Conservation (phyloP, 2,329 filamentous ascomycete species). For the Penicillium sp. region DNA sequence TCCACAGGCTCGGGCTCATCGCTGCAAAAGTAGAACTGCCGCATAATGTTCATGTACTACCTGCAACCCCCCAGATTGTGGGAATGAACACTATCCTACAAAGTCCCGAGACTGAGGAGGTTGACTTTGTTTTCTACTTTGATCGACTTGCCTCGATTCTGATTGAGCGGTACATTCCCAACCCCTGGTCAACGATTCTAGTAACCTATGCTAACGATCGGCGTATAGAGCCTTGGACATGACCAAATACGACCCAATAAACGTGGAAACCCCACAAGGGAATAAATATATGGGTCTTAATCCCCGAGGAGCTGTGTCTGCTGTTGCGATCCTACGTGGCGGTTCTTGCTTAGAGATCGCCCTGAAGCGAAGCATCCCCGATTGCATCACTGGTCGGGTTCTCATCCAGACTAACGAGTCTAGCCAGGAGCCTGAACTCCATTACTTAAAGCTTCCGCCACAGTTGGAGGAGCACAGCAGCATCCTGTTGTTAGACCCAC, state of each 20-base stretch:
- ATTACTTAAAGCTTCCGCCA: constrained; percentile 78
- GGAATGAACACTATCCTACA: constrained; percentile 92
- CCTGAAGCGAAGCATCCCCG: constrained; percentile 84
- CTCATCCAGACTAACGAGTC: constrained; percentile 86
- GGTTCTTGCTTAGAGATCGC: constrained; percentile 87
- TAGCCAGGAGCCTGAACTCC: constrained; percentile 88
- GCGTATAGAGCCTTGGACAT: constrained; percentile 69
- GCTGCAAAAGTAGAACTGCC: constrained; percentile 73
- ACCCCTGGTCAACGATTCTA: neutral
- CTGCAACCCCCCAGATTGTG: constrained; percentile 75
- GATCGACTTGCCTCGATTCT: constrained; percentile 83
- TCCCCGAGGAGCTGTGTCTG: constrained; percentile 73
- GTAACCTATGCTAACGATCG: neutral
- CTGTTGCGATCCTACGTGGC: constrained; percentile 84
- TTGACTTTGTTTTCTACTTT: constrained; percentile 98
- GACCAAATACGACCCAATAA: constrained; percentile 64
- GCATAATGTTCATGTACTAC: constrained; percentile 70
- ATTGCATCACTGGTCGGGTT: constrained; percentile 84
- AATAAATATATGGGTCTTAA: constrained; percentile 70
- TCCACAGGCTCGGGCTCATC: constrained; percentile 73
- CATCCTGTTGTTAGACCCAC: constrained; percentile 84
- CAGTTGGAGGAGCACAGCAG: constrained; percentile 74
- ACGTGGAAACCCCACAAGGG: constrained; percentile 71
- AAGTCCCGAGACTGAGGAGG: constrained; percentile 72
- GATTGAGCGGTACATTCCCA: constrained; percentile 61